A percentile compares a stretch with the other conserved stretches of the same genome.
phyloP scores from a whole-genome alignment of 805 yeast genomes.

The Ogataea parapolymorpha region DNA sequence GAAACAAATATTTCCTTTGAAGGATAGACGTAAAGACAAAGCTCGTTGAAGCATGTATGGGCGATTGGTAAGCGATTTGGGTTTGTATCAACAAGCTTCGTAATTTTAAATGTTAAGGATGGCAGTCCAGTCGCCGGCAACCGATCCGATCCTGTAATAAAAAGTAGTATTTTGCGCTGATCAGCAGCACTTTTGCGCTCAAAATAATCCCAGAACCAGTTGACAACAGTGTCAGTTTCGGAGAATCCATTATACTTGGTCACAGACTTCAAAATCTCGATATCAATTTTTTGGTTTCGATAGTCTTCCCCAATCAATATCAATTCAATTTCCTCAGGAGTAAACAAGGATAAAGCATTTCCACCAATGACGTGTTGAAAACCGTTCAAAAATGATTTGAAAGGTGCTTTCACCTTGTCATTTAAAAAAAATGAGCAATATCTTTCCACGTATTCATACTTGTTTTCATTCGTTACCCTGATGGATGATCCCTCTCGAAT shows the following conservation, averaged over 20 bases:
- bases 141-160: conserved; percentile 88
- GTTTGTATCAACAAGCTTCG: conserved; percentile 34
- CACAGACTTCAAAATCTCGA: conserved; percentile 61
- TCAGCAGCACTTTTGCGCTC: conserved; percentile 39
- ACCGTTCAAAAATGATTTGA: conserved; percentile 62
- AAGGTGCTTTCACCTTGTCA: conserved; percentile 49
- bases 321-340: conserved; percentile 77
- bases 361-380: conserved; percentile 77
- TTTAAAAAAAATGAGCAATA: conserved; percentile 62
- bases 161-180: conserved; percentile 64
- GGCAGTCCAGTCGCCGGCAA: conserved; percentile 91
- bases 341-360: conserved; percentile 73
- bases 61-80: conserved; percentile 67
- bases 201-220: conserved; percentile 89
- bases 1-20: conserved; percentile 48
- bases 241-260: conserved; percentile 73
- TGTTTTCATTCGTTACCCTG: conserved; percentile 57
- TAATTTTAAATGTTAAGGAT: conserved; percentile 68
- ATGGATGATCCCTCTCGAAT: conserved; percentile 54
- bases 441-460: conserved; percentile 55
- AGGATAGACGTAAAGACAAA: conserved; percentile 68
- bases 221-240: conserved; percentile 37
- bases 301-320: conserved; percentile 72
- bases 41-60: conserved; percentile 93
- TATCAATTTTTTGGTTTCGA: conserved; percentile 50